phyloP scores from a whole-genome alignment of 140 eudicot species.

The Flaveria floridana region DNA sequence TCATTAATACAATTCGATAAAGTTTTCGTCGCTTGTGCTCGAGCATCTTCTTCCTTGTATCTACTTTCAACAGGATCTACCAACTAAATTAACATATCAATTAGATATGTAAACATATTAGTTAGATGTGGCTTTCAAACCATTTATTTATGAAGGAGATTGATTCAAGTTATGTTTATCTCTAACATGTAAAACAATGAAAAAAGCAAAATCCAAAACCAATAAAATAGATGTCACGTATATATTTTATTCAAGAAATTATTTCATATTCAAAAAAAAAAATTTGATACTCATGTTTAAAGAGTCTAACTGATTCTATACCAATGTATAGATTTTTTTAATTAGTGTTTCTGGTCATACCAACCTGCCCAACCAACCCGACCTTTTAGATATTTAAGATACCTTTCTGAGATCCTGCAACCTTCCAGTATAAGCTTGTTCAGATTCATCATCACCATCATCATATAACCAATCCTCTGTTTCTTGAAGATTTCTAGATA shows the following conservation, averaged over 20 bases:
- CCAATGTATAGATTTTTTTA: neutral
- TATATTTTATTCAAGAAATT: neutral
- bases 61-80: conserved; percentile 87
- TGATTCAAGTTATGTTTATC: neutral
- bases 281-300: neutral
- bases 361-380: neutral
- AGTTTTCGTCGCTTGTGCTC: conserved; percentile 56
- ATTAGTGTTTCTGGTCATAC: neutral
- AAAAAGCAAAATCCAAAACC: neutral
- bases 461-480: conserved; percentile 98
- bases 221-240: neutral
- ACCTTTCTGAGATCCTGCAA: conserved; percentile 79
- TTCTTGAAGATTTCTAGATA: conserved; percentile 65
- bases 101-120: neutral
- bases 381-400: neutral
- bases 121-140: neutral
- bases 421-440: conserved; percentile 60
- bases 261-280: neutral
- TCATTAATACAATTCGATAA: conserved; percentile 49
- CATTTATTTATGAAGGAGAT: neutral
- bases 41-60: conserved; percentile 84
- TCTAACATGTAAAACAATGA: neutral
- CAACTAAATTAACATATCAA: conserved; percentile 43
- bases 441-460: conserved; percentile 96
- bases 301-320: neutral